Conservation (phyloP, 2,329 filamentous ascomycete genomes). For the Epichloe sibirici region DNA sequence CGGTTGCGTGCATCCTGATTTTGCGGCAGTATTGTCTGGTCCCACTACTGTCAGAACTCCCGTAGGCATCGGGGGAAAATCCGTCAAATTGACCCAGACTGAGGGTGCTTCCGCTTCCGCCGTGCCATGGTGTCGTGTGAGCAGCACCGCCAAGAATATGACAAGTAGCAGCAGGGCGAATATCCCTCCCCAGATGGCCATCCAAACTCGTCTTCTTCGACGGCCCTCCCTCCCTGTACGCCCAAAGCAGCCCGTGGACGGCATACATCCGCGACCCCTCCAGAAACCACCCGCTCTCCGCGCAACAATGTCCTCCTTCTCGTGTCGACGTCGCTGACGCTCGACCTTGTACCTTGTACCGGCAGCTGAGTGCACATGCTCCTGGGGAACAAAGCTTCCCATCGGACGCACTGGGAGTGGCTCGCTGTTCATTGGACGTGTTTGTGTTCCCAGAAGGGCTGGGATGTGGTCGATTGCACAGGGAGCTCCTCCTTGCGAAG, state of each 20-base stretch:
- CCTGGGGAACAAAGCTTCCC: conserved; percentile 33
- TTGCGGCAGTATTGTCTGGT: conserved; percentile 51
- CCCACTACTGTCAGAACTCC: conserved; percentile 70
- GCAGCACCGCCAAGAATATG: conserved; percentile 44
- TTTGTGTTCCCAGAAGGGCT: conserved; percentile 11
- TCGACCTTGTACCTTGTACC: conserved; percentile 34
- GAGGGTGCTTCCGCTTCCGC: conserved; percentile 21
- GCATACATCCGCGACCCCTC: conserved; percentile 53
- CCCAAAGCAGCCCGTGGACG: conserved; percentile 52
- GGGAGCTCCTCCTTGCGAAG: conserved; percentile 47
- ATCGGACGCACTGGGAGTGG: conserved; percentile 30
- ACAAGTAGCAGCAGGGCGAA: conserved; percentile 44
- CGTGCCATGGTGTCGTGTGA: conserved; percentile 24
- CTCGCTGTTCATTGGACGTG: conserved; percentile 9
- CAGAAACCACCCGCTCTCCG: conserved; percentile 48
- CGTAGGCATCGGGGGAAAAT: conserved; percentile 76
- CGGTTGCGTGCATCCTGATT: conserved; percentile 58
- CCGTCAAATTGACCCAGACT: conserved; percentile 72
- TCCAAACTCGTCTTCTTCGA: conserved; percentile 47
- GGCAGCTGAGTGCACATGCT: conserved; percentile 28
- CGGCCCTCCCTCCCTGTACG: conserved; percentile 50
- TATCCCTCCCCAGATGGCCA: conserved; percentile 37
- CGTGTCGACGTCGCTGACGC: conserved; percentile 40
- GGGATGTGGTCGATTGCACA: conserved; percentile 45
- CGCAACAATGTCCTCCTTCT: conserved; percentile 53